phyloP scores from a whole-genome alignment of 345 rosid species.

The Draba incana region DNA sequence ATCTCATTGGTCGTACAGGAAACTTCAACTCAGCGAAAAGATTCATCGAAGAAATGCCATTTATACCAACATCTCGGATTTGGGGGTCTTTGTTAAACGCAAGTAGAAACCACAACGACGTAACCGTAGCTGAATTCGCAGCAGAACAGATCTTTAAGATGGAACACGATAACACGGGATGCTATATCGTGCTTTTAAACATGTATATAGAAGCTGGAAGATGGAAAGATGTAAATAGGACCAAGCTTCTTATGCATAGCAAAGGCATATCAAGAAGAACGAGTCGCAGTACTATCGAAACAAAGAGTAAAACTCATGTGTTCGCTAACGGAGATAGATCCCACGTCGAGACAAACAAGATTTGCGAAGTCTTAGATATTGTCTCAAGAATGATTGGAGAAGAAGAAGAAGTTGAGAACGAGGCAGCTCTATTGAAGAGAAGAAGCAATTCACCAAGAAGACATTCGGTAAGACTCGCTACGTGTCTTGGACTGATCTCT shows the following conservation, averaged over 20 bases:
- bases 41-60: constrained; percentile 66
- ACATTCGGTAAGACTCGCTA: constrained; percentile 67
- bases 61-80: constrained; percentile 62
- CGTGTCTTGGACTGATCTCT: constrained; percentile 63
- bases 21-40: constrained; percentile 53
- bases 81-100: constrained; percentile 85
- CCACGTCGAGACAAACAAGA: constrained; percentile 42
- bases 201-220: constrained; percentile 83
- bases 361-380: constrained; percentile 54
- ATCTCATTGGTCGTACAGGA: constrained; percentile 69
- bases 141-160: constrained; percentile 48
- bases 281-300: constrained; percentile 51
- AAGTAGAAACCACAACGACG: constrained; percentile 57
- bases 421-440: constrained; percentile 38
- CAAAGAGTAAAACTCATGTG: constrained; percentile 42
- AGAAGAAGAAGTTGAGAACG: constrained; percentile 50
- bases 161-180: constrained; percentile 75
- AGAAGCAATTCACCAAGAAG: constrained; percentile 45
- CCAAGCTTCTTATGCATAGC: constrained; percentile 56
- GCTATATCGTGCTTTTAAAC: constrained; percentile 66
- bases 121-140: constrained; percentile 63
- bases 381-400: constrained; percentile 47
- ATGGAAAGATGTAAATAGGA: constrained; percentile 63
- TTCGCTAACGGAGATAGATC: constrained; percentile 59
- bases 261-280: constrained; percentile 55